Evolutionary conservation across 2,329 filamentous ascomycete genomes (phyloP).

Genomic region (Xylariaceae sp.): DNA sequence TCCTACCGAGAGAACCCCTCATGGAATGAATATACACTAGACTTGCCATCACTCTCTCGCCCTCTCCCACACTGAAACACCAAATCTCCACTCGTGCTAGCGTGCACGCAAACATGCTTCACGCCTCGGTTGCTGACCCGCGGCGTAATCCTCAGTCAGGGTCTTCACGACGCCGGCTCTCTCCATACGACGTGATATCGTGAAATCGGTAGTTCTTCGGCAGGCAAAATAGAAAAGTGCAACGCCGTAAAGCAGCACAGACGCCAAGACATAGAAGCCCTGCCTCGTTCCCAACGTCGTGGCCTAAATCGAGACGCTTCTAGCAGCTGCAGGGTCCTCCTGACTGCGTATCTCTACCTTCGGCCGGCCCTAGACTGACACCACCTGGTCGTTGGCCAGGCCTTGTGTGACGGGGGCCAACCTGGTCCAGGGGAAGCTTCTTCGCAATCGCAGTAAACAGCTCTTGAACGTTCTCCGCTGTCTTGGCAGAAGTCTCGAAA

Average conservation of each 20-base stretch:
- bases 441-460: conserved; percentile 96
- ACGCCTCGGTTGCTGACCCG: not conserved
- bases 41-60: conserved; percentile 16
- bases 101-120: not conserved
- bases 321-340: conserved; percentile 55
- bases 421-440: conserved; percentile 95
- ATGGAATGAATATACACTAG: conserved; percentile 30
- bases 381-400: conserved; percentile 53
- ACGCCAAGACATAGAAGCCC: conserved; percentile 15
- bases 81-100: conserved; percentile 11
- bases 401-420: conserved; percentile 80
- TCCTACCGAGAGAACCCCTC: conserved; percentile 27
- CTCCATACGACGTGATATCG: not conserved
- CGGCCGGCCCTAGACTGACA: conserved; percentile 49
- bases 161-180: not conserved
- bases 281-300: conserved; percentile 16
- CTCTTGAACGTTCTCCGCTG: conserved; percentile 89
- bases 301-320: conserved; percentile 20
- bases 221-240: conserved; percentile 4
- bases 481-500: conserved; percentile 98
- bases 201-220: not conserved
- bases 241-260: conserved; percentile 3
- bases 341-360: conserved; percentile 53
- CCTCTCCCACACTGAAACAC: conserved; percentile 7
- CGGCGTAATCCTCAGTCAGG: conserved; percentile 1